A percentile compares a stretch with the other conserved stretches of the same genome.
phyloP scores from a whole-genome alignment of 2,329 filamentous ascomycete genomes.

The Fusarium albidum region DNA sequence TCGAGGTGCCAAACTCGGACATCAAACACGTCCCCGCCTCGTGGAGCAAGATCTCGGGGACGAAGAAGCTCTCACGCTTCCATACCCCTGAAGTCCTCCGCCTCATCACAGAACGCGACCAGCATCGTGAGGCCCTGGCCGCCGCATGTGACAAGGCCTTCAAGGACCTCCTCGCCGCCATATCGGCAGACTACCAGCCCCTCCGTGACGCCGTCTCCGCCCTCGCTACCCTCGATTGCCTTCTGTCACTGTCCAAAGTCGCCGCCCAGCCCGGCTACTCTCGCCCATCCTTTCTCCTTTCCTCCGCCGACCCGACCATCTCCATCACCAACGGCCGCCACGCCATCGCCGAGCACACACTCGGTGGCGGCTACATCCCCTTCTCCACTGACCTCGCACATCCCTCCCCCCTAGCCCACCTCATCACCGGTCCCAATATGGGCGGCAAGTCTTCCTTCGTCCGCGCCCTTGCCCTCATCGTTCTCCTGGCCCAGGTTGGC shows the following conservation, averaged over 20 bases:
- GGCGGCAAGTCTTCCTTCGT: slow-evolving; percentile 99
- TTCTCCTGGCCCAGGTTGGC: slow-evolving; percentile 93
- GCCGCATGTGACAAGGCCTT: slow-evolving; percentile 92
- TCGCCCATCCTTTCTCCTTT: slow-evolving; percentile 73
- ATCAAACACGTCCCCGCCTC: slow-evolving; percentile 90
- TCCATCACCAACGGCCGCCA: slow-evolving; percentile 75
- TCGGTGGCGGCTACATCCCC: slow-evolving; percentile 88
- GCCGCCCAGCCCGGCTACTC: slow-evolving; percentile 88
- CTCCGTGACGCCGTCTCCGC: slow-evolving; percentile 89
- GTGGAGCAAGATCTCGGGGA: slow-evolving; percentile 94
- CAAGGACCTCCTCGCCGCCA: slow-evolving; percentile 71
- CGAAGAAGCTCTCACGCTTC: slow-evolving; percentile 90
- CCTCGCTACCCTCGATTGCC: slow-evolving; percentile 87
- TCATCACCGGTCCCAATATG: slow-evolving; percentile 98
- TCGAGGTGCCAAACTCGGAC: slow-evolving; percentile 85
- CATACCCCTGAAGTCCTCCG: slow-evolving; percentile 91
- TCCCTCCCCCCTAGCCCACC: slow-evolving; percentile 73
- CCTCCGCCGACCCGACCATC: slow-evolving; percentile 72
- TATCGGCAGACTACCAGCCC: slow-evolving; percentile 85
- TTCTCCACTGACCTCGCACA: slow-evolving; percentile 82
- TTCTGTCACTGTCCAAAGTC: slow-evolving; percentile 85
- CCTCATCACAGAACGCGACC: slow-evolving; percentile 86
- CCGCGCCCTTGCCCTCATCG: slow-evolving; percentile 87
- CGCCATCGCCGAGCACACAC: slow-evolving; percentile 92
- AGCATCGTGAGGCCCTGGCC: slow-evolving; percentile 91